Base-by-base conservation (phyloP, 2,329 filamentous ascomycete species). In the Diplodia intermedia region DNA sequence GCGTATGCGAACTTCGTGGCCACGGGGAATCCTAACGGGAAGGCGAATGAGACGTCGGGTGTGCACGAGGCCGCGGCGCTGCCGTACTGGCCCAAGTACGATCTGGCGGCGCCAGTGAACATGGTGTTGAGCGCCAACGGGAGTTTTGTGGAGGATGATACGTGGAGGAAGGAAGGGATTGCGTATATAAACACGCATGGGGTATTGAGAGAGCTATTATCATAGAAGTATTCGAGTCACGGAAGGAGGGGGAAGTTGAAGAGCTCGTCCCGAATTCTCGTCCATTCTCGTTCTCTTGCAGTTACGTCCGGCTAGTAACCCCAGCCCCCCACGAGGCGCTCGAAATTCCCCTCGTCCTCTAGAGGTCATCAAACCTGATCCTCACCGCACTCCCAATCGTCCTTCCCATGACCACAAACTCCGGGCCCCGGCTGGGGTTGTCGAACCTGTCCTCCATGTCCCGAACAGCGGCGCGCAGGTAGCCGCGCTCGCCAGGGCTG, bases 1-100 rank as follows among this genome's bases (percentile, higher is more conserved):
- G 78, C 75, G 54, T 83, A 81, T 72, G 76, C 78, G 0, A 74
- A 75, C 14, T 83, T 83, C 69, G 78, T 83, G 4, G 72, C 75
- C 5, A 71, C 77, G 33, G 73, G 78, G 15, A 75, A 82, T 69
- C 81, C 81, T 6, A 83, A 81, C 70, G 62, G 62, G 0, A 71
- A 20, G 8, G 71, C 11, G 69, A 69, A 18, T 68, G 71, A 33
- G 66, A 54, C 6, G 69, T 26, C 23, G 23, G 23, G 23, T 26
- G 23, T 2, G 23, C 23, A 26, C 23, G 66, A 70, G 2, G 77
- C 71, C 8, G 7, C 40, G 18, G 12, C 26, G 31, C 57, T 75
- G 31, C 74, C 74, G 62, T 71, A 72, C 1, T 83, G 81, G 82
- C 81, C 81, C 0, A 72, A 63, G 36, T 83, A 83, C 66, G 70